Evolutionary conservation across 805 yeast genomes (phyloP), one percentile per base, ranked within the genome.

Genomic region (Clavispora carvajalis): DNA sequence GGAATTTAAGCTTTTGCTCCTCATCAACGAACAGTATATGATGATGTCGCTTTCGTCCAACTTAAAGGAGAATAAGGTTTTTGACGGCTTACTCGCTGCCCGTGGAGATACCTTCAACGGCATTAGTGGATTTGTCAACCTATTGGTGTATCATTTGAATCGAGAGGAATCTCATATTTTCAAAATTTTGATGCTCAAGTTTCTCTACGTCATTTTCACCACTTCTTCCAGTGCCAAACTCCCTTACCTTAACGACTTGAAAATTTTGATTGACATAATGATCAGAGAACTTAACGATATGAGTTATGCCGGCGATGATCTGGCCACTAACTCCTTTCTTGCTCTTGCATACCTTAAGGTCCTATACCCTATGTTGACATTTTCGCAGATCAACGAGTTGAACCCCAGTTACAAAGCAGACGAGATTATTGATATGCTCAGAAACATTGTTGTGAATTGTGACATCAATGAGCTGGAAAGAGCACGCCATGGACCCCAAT

Each of bases 11-110:
- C 64, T 86, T 12, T 59, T 90, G 10, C 65, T 90, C 29, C 80
- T 88, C 1, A 65, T 90, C 19, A 90, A 90, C 60, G 96, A 90
- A 57, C 96, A 90, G 60, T 90, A 79, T 60, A 78, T 90, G 82
- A 82, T 87, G 77, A 46, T 68, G 49, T 59, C 72, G 49, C 52
- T 71, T 58, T 42, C 60, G 4, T 52, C 58, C 26, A 39, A 48
- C 1, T 45, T 45, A 1, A 36, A 47, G 19, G 76, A 80, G 51
- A 74, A 73, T 47, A 51, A 54, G 43, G 82, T 85, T 2, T 77
- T 84, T 52, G 67, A 71, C 4, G 72, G 74, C 3, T 57, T 90
- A 40, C 35, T 42, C 12, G 25, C 41, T 11, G 17, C 38, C 11
- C n/a, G 41, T 8, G 36, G 33, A 8, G 44, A 42, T 13, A 34